Evolutionary conservation across 2,329 filamentous ascomycete species (phyloP), one percentile per base, ranked within the genome.

Genomic region (Dothidotthia symphoricarpi): DNA sequence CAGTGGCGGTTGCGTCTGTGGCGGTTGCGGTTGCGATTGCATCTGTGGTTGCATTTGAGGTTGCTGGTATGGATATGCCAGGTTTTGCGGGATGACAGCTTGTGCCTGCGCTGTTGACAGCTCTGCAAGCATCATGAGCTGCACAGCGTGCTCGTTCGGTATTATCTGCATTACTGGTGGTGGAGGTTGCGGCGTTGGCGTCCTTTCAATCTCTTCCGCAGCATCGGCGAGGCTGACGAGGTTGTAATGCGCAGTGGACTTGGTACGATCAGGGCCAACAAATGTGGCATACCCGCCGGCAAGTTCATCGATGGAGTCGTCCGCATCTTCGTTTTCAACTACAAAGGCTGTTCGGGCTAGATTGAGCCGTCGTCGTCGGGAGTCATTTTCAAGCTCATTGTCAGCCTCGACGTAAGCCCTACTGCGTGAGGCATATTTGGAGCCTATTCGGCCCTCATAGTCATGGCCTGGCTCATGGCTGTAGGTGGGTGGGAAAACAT

Each of bases 101-200:
- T 40, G 43, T n/a, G 56, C 42, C n/a, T 48, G 46, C 16, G 60
- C 51, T 24, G 53, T 47, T 11, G 64, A 66, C 10, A 64, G 37
- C 10, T 63, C 56, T 16, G 64, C 67, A 36, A 70, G 58, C 33
- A 67, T 39, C 46, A 63, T 62, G 22, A 74, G 53, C 16, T 67
- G 65, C 17, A 59, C 44, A 4, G 70, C 70, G 34, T 70, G 56
- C 16, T 69, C 68, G 43, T 73, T 73, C 2, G 63, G 60, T 39
- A 72, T 60, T 15, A 62, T 37, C 15, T 43, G 45, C 10, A 25
- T 19, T 29, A 47, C 46, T 7, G 45, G 42, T 10, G 43, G 24
- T 32, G 48, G 47, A 19, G 41, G 36, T 14, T 31, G 47, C 24
- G 56, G 51, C 31, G 45, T 42, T 16, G 55, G 49, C 52, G 61